Evolutionary conservation across 176 grass and related monocot species (phyloP).

Genomic region (Alopecurus myosuroides): DNA sequence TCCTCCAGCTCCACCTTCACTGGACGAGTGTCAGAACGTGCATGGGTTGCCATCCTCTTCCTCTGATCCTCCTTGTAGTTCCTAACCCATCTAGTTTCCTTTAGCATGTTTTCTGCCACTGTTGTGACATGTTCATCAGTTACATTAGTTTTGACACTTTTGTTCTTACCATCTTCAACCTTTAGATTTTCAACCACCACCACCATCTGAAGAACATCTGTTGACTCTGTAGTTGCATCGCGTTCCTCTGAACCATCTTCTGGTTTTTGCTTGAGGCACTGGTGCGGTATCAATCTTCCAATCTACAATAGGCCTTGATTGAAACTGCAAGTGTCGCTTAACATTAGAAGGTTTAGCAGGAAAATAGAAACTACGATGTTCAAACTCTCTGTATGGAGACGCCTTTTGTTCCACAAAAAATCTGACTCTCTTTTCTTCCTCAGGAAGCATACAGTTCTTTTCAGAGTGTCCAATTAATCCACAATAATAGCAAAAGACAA

Average conservation of each 20-base stretch:
- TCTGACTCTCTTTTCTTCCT: neutral
- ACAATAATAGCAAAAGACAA: neutral
- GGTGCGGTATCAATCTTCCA: too few relatives aligned
- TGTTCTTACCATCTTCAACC: neutral
- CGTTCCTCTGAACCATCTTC: neutral
- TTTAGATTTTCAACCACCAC: neutral
- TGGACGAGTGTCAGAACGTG: too few relatives aligned
- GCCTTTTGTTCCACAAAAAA: neutral
- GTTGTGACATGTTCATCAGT: too few relatives aligned
- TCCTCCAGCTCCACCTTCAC: too few relatives aligned
- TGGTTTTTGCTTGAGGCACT: too few relatives aligned
- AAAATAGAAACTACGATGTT: neutral
- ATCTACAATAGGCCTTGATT: neutral
- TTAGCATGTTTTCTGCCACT: too few relatives aligned
- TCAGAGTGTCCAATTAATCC: neutral
- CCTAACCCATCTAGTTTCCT: too few relatives aligned
- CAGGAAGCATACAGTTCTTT: neutral
- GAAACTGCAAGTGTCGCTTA: neutral
- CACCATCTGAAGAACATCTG: neutral
- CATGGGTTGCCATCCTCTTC: too few relatives aligned
- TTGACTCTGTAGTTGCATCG: too few relatives aligned
- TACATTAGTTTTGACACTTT: too few relatives aligned
- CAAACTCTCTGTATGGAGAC: neutral
- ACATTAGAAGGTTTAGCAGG: neutral
- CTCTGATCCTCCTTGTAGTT: too few relatives aligned